Base-by-base conservation (phyloP, 345 rosid species). In the Eucalyptus regnans region DNA sequence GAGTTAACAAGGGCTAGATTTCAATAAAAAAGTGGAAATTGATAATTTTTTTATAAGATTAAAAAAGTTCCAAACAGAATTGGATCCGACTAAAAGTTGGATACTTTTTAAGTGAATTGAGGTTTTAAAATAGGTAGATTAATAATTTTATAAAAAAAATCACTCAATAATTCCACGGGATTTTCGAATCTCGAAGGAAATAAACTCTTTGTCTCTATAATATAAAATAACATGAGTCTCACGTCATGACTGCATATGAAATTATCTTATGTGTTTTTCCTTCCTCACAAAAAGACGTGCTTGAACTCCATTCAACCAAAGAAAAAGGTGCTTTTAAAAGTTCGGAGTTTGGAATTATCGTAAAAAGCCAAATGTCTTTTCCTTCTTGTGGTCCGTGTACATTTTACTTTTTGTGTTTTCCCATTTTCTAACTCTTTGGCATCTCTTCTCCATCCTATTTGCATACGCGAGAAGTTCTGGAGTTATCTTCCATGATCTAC, bases 211-310 rank as follows among this genome's bases (percentile, higher is more conserved):
- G 7, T 58, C 7, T 2, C 12, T 9, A 58, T 58, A 50, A 58
- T 58, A 58, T 23, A 58, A 58, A 58, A 25, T 58, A 15, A 16
- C 10, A 56, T 5, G 29, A 58, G 14, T 58, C 4, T 58, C 14
- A 22, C 13, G 0, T 58, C 1, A 54, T 23, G 29, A 9, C 10
- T 58, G 0, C 6, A 58, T 54, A 4, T 20, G 11, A 54, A 54
- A 20, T 20, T 54, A 20, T 54, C 60, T 54, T 4, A 54, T 54
- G 58, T 0, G 41, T 54, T 54, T 54, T 20, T 3, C 20, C 52
- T 54, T 54, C 25, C 27, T 54, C 4, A 7, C 60, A 12, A 20
- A 54, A 8, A 54, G 27, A 20, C 25, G 29, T 56, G 62, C 62
- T 56, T 23, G 62, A 23, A 56, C 29, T 56, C 13, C 6, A 56